Percentiles rank a stretch among this genome's conserved stretches.
These are phyloP conservation scores for Lentinus tigrinus DNA, from an alignment of 768 basidiomycete species.

Conservation along the genomic window DNA sequence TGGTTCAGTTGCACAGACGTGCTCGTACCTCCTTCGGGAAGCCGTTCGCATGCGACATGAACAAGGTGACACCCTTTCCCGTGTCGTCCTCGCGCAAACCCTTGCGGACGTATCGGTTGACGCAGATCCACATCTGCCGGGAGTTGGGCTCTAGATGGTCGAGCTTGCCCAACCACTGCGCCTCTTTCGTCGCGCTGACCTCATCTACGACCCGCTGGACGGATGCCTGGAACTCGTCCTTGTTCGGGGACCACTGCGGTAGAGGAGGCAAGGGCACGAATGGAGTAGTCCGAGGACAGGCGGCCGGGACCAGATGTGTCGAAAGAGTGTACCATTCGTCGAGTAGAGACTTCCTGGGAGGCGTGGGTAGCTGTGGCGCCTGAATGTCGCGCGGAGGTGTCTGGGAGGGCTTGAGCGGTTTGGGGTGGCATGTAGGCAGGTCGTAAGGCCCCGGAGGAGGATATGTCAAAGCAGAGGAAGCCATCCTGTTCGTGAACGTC, in stretches of 20 bases:
- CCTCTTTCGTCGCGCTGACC: constrained; percentile 32
- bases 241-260: constrained; percentile 33
- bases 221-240: constrained; percentile 27
- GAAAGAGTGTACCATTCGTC: constrained; percentile 38
- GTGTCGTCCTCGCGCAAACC: constrained; percentile 13
- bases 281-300: constrained; percentile 47
- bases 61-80: constrained; percentile 57
- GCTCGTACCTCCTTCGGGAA: constrained; percentile 75
- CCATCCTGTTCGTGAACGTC: neutral
- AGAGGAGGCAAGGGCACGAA: constrained; percentile 37
- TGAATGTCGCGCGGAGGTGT: neutral
- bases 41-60: constrained; percentile 84
- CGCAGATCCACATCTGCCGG: constrained; percentile 61
- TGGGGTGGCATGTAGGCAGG: constrained; percentile 1
- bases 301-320: constrained; percentile 57
- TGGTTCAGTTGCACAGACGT: neutral
- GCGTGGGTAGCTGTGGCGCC: constrained; percentile 40
- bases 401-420: constrained; percentile 10
- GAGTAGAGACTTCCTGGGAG: constrained; percentile 35
- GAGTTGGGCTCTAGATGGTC: constrained; percentile 20
- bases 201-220: constrained; percentile 25
- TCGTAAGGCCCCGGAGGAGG: constrained; percentile 12
- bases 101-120: constrained; percentile 65
- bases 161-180: constrained; percentile 27
- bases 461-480: neutral